Conservation (phyloP, 2,329 filamentous ascomycete species). For the Trichophyton verrucosum region DNA sequence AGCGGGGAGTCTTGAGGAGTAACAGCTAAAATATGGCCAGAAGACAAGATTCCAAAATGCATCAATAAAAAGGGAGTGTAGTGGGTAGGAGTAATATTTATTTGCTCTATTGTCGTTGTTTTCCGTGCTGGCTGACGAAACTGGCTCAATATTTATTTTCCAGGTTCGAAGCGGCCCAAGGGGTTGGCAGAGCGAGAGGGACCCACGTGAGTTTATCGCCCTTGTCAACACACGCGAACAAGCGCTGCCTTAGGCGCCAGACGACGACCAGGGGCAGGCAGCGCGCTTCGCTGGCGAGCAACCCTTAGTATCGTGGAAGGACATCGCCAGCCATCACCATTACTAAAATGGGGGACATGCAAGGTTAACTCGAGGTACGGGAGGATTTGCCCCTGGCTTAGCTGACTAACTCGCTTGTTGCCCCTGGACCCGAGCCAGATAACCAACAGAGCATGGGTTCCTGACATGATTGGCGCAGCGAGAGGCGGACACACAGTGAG, state of each 20-base stretch:
- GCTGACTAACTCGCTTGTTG: not conserved
- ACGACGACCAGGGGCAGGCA: not conserved
- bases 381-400: no score
- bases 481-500: not conserved
- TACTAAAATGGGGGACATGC: no score
- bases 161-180: not conserved
- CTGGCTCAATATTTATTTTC: not conserved
- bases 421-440: not conserved
- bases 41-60: no score
- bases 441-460: not conserved
- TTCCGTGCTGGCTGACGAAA: not conserved
- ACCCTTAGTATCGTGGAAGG: no score
- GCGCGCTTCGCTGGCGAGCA: not conserved
- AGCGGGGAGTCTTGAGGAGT: not conserved
- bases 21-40: not conserved
- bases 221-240: not conserved
- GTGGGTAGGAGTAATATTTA: no score
- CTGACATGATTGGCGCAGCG: not conserved
- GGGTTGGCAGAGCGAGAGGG: not conserved
- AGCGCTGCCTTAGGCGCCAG: not conserved
- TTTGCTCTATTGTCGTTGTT: not conserved
- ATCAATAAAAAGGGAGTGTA: no score
- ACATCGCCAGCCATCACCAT: no score
- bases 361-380: no score
- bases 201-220: not conserved